Evolutionary conservation across 2,329 filamentous ascomycete genomes (phyloP).

Genomic region (Cladosporium sp.): DNA sequence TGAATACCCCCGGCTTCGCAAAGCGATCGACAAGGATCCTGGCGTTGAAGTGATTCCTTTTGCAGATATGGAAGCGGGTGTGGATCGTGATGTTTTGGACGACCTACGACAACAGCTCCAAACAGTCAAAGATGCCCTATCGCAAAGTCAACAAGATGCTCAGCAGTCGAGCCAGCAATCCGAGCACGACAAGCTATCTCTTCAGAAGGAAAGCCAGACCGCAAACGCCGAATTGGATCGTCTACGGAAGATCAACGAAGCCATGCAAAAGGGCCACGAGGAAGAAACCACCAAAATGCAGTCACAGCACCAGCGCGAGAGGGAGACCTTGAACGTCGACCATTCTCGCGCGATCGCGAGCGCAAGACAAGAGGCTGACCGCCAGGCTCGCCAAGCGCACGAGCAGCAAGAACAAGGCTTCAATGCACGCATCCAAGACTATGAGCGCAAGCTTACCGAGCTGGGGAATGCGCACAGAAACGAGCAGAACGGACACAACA

Average conservation of each 20-base stretch:
- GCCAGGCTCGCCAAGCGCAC: conserved; percentile 16
- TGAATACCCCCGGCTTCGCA: conserved; percentile 80
- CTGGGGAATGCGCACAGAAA: conserved; percentile 28
- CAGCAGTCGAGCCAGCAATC: conserved; percentile 54
- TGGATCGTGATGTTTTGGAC: conserved; percentile 92
- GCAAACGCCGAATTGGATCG: conserved; percentile 44
- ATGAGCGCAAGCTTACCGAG: conserved; percentile 26
- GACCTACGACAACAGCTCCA: conserved; percentile 72
- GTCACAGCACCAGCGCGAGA: conserved; percentile 41
- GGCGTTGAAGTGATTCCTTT: conserved; percentile 79
- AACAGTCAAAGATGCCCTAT: conserved; percentile 61
- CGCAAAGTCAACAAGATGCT: conserved; percentile 54
- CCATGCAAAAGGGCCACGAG: conserved; percentile 65
- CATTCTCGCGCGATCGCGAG: conserved; percentile 31
- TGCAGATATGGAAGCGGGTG: conserved; percentile 79
- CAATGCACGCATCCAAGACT: conserved; percentile 23
- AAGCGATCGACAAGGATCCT: conserved; percentile 87
- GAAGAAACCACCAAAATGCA: conserved; percentile 45
- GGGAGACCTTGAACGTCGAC: conserved; percentile 26
- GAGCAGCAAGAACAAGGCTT: conserved; percentile 20
- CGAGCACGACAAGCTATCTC: conserved; percentile 38
- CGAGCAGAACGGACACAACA: conserved; percentile 26
- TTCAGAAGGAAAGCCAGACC: conserved; percentile 46
- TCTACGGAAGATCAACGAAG: conserved; percentile 65
- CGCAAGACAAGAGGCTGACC: conserved; percentile 25